Base-by-base conservation (phyloP, 805 yeast genomes). In the Saitoella complicata region DNA sequence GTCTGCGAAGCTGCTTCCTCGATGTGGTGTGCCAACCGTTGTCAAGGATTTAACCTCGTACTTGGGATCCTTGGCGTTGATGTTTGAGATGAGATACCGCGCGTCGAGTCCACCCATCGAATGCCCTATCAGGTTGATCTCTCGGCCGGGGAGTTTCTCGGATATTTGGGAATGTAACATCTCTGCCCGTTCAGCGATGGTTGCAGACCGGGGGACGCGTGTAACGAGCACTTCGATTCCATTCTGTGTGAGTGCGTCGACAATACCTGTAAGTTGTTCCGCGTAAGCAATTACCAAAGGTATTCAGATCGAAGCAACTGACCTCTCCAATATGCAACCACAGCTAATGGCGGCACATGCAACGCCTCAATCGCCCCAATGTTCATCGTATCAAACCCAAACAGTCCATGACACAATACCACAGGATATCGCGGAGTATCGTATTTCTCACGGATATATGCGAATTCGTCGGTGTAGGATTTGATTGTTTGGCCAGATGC, bases 31-130 rank as follows among this genome's bases (percentile, higher is more conserved):
- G 0, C 91, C 74, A 0, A 86, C 68, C 0, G 96, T 86, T 1
- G 95, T 85, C 31, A 86, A 63, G 38, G 91, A 80, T 1, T 69
- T 74, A 6, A 87, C 80, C 51, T 74, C 64, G 52, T 74, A 78
- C 38, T 68, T 61, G 34, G 63, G 54, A 43, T 46, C 58, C 63
- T 41, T 66, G 60, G n/a, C 9, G 11, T 11, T 9, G 3, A 80
- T 57, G 41, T 71, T 65, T 0, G 82, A 69, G 1, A 85, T 80
- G 51, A 87, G 60, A 56, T 76, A 83, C 43, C 96, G 64, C 33
- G 86, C 74, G 56, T 87, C 95, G 32, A 86, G 63, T 0, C 96
- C 96, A 5, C 96, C 96, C 95, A 86, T 85, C 0, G 95, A 84
- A 57, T 86, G 96, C 5, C 91, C 91, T 30, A 86, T 68, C 39